Conservation (phyloP, 1,284 basidiomycete species). For the Malassezia furfur region DNA sequence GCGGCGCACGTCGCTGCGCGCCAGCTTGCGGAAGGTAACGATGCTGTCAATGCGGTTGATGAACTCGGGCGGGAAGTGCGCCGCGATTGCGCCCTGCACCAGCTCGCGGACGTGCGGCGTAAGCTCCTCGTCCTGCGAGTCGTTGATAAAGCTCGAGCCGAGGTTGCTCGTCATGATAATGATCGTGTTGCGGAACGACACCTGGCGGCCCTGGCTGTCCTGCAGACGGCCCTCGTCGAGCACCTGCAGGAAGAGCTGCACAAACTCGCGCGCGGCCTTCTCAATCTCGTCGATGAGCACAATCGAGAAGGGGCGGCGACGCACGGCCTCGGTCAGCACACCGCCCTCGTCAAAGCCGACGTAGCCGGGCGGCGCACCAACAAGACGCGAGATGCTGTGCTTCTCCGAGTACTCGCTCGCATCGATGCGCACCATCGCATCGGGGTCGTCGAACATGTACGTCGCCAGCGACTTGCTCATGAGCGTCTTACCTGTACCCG, state of each 20-base stretch:
- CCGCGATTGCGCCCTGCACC: constrained; percentile 52
- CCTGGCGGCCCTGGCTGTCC: constrained; percentile 42
- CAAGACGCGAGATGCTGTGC: constrained; percentile 54
- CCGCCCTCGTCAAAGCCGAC: constrained; percentile 84
- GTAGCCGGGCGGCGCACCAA: constrained; percentile 59
- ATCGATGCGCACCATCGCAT: constrained; percentile 57
- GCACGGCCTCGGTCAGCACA: constrained; percentile 52
- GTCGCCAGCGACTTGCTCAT: constrained; percentile 50
- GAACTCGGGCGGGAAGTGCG: constrained; percentile 56
- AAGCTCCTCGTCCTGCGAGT: constrained; percentile 50
- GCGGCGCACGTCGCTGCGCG: constrained; percentile 51
- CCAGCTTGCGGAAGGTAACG: constrained; percentile 54
- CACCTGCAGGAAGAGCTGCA: constrained; percentile 77
- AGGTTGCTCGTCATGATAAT: constrained; percentile 54
- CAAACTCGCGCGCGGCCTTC: constrained; percentile 83
- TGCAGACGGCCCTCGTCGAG: constrained; percentile 82
- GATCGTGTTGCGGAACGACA: constrained; percentile 48
- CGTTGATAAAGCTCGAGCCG: constrained; percentile 54
- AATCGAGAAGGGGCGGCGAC: constrained; percentile 45
- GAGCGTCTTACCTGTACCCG: constrained; percentile 55
- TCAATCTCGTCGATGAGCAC: constrained; percentile 49
- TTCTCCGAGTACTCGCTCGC: constrained; percentile 52
- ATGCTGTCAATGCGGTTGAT: constrained; percentile 54
- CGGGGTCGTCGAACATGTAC: constrained; percentile 54
- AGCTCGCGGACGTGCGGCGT: constrained; percentile 49